These are phyloP conservation scores for Aspergillus sp. DNA, from an alignment of 2,329 filamentous ascomycete genomes.

Conservation along the genomic window DNA sequence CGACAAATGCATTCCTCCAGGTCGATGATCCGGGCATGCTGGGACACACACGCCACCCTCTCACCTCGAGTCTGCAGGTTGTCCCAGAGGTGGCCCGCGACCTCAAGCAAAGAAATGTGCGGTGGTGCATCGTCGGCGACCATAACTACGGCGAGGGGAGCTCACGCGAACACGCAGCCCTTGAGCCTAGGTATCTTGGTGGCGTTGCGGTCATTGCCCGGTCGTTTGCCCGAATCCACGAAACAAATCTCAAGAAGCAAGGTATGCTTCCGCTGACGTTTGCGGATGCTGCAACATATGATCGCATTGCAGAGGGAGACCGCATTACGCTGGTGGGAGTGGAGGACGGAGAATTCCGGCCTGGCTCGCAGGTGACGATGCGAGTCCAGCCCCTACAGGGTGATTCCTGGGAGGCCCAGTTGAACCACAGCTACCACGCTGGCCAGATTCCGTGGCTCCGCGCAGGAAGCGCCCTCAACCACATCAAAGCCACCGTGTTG, in stretches of 20 bases:
- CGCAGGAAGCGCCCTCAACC: constrained; percentile 43
- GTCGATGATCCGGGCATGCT: constrained; percentile 32
- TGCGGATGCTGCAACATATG: constrained; percentile 87
- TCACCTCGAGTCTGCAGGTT: constrained; percentile 76
- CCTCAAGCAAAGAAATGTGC: constrained; percentile 91
- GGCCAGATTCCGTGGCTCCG: constrained; percentile 40
- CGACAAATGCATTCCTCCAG: constrained; percentile 70
- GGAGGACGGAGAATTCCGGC: constrained; percentile 30
- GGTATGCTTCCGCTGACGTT: constrained; percentile 98
- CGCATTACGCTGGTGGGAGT: constrained; percentile 26
- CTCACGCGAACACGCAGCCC: constrained; percentile 93
- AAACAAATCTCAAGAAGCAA: constrained; percentile 99
- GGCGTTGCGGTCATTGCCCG: constrained; percentile 92
- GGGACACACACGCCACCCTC: constrained; percentile 57
- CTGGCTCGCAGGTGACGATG: constrained; percentile 36
- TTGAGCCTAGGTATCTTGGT: constrained; percentile 92
- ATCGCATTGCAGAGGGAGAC: constrained; percentile 45
- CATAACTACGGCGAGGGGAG: constrained; percentile 98
- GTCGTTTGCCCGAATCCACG: constrained; percentile 96
- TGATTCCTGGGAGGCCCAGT: constrained; percentile 30
- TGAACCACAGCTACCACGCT: constrained; percentile 40
- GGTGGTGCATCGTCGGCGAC: constrained; percentile 95
- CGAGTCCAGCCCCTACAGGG: constrained; percentile 31
- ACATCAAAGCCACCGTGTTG: constrained; percentile 30
- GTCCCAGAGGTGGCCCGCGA: constrained; percentile 90